phyloP scores from a whole-genome alignment of 352 stramenopile species.

The Pythium aquatile region DNA sequence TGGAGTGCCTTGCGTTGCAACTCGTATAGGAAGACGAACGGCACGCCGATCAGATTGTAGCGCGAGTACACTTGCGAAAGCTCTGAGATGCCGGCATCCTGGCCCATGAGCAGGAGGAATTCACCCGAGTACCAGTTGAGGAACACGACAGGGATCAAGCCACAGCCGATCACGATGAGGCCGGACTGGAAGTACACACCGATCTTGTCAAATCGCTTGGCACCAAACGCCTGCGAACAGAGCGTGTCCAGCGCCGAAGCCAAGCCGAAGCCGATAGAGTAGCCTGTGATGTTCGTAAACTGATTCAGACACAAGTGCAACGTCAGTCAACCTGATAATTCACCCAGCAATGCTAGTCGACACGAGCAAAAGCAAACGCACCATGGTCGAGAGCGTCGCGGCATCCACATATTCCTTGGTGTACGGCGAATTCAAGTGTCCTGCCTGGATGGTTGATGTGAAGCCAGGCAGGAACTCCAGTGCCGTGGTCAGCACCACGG shows the following conservation, averaged over 20 bases:
- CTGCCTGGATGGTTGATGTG: conserved; percentile 60
- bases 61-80: conserved; percentile 49
- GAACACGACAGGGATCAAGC: conserved; percentile 43
- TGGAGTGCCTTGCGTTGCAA: conserved; percentile 62
- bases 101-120: conserved; percentile 51
- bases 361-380: conserved; percentile 26
- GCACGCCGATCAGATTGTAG: conserved; percentile 23
- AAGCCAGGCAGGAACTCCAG: conserved; percentile 58
- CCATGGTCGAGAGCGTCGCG: conserved; percentile 65
- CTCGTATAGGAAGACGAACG: conserved; percentile 42
- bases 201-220: conserved; percentile 51
- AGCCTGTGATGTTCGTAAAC: conserved; percentile 66
- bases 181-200: conserved; percentile 71
- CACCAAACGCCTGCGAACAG: conserved; percentile 64
- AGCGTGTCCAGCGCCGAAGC: conserved; percentile 74
- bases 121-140: conserved; percentile 52
- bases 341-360: not conserved
- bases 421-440: conserved; percentile 53
- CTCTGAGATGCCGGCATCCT: conserved; percentile 46
- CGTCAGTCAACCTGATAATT: not conserved
- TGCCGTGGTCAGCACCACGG: conserved; percentile 45
- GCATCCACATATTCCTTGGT: conserved; percentile 68
- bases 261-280: conserved; percentile 65
- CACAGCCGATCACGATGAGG: conserved; percentile 46
- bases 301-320: not conserved